Percentiles rank a stretch among this genome's conserved stretches.
Conservation (phyloP, 208 protist genomes). For the Leishmania mexicana region DNA sequence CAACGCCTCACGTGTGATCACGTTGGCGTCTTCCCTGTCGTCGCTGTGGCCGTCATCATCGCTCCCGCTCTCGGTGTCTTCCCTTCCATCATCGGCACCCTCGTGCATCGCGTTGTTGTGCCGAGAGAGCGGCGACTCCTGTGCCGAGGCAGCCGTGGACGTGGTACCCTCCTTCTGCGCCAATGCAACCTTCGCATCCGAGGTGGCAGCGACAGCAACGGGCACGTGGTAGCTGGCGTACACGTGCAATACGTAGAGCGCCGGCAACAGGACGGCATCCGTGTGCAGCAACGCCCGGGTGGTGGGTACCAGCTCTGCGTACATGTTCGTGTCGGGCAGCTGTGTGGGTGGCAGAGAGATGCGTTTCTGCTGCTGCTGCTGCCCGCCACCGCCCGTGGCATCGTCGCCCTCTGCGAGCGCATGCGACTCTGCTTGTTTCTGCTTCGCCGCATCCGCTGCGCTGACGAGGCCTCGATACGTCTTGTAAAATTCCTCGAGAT, state of each 20-base stretch:
- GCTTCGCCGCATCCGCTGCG: neutral
- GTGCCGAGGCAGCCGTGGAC: neutral
- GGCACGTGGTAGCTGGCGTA: constrained; percentile 26
- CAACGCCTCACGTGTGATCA: constrained; percentile 38
- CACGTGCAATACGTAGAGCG: constrained; percentile 50
- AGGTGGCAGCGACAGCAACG: neutral
- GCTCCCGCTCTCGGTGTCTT: constrained; percentile 9
- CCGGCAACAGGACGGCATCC: constrained; percentile 61
- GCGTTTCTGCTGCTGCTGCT: neutral
- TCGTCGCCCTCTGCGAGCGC: neutral
- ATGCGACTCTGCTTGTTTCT: neutral
- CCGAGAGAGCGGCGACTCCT: neutral
- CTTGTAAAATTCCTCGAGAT: constrained; percentile 35
- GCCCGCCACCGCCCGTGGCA: neutral
- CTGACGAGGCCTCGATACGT: constrained; percentile 30
- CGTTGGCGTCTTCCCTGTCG: constrained; percentile 16
- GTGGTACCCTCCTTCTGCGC: neutral
- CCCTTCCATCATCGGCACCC: neutral
- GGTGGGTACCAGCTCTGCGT: constrained; percentile 47
- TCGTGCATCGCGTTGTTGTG: neutral
- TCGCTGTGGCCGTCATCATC: constrained; percentile 3
- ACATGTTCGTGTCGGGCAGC: constrained; percentile 23
- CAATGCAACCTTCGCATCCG: neutral
- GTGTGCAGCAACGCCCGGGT: constrained; percentile 77
- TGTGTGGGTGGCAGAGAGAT: constrained; percentile 23